Conservation (phyloP, 148 eudicot species). For the Chenopodium album region DNA sequence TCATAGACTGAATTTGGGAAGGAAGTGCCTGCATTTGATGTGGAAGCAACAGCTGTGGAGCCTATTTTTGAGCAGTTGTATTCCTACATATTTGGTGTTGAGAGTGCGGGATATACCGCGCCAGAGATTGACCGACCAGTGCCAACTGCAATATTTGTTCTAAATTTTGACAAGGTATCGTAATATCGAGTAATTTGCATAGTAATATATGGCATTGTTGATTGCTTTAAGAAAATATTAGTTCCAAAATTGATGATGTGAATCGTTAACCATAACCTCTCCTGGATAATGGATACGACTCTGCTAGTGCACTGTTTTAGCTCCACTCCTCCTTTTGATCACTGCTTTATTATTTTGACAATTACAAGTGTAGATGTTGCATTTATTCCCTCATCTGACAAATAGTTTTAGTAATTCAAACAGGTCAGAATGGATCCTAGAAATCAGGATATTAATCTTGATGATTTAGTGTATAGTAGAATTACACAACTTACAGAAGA, state of each 20-base stretch:
- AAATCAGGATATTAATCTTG: constrained; percentile 76
- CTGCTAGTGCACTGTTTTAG: not conserved
- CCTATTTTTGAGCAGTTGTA: constrained; percentile 80
- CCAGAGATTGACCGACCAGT: constrained; percentile 70
- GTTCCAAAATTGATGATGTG: not conserved
- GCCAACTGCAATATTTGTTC: constrained; percentile 84
- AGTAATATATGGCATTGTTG: not conserved
- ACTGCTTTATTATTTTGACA: not conserved
- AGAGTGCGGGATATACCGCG: constrained; percentile 44
- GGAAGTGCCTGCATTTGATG: constrained; percentile 93
- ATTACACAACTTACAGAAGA: constrained; percentile 61
- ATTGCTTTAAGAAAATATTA: not conserved
- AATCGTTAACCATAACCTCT: too few species aligned
- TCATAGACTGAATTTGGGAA: constrained; percentile 86
- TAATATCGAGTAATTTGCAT: not conserved
- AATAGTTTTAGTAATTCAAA: constrained; percentile 21
- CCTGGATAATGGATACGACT: not conserved
- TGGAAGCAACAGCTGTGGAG: constrained; percentile 87
- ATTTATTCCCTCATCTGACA: constrained; percentile 14
- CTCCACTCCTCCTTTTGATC: not conserved
- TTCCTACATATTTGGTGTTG: constrained; percentile 75
- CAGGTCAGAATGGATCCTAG: constrained; percentile 98
- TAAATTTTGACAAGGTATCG: constrained; percentile 91
- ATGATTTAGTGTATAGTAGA: constrained; percentile 64
- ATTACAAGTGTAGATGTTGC: not conserved